These are phyloP conservation scores for Arthromyces matolae DNA, from an alignment of 768 basidiomycete species.

Conservation along the genomic window DNA sequence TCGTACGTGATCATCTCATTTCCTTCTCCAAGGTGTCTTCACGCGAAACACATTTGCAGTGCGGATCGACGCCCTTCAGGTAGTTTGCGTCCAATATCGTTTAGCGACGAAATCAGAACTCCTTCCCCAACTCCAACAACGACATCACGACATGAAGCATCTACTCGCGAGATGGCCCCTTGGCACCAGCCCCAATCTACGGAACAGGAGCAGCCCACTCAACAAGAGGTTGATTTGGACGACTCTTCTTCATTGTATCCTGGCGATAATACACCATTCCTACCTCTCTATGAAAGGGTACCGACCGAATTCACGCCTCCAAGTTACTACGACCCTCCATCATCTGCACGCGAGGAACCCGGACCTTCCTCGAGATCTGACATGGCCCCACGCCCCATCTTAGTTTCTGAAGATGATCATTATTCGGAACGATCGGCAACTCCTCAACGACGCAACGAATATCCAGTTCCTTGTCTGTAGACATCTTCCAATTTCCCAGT, in stretches of 20 bases:
- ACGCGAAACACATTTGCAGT: not conserved
- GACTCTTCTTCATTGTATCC: conserved; percentile 18
- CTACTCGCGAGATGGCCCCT: not conserved
- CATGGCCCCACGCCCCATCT: conserved; percentile 3
- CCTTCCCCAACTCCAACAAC: not conserved
- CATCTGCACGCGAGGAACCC: not conserved
- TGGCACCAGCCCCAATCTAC: conserved; percentile 3
- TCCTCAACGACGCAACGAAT: conserved; percentile 1
- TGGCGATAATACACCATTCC: conserved; percentile 4
- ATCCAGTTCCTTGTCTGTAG: conserved; percentile 1
- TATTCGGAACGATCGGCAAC: conserved; percentile 2
- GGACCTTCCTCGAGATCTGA: not conserved
- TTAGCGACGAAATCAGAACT: not conserved
- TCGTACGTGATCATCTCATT: conserved; percentile 10
- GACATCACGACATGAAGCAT: not conserved
- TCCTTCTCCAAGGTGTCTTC: not conserved
- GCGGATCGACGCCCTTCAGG: conserved; percentile 7
- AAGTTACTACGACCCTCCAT: not conserved
- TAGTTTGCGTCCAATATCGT: conserved; percentile 4
- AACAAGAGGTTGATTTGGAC: not conserved
- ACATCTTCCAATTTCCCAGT: not conserved
- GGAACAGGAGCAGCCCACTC: not conserved
- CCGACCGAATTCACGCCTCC: conserved; percentile 6
- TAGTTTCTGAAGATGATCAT: not conserved
- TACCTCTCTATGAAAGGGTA: conserved; percentile 9